Conservation (phyloP, 2,329 filamentous ascomycete genomes). For the Verticillium alfalfae region DNA sequence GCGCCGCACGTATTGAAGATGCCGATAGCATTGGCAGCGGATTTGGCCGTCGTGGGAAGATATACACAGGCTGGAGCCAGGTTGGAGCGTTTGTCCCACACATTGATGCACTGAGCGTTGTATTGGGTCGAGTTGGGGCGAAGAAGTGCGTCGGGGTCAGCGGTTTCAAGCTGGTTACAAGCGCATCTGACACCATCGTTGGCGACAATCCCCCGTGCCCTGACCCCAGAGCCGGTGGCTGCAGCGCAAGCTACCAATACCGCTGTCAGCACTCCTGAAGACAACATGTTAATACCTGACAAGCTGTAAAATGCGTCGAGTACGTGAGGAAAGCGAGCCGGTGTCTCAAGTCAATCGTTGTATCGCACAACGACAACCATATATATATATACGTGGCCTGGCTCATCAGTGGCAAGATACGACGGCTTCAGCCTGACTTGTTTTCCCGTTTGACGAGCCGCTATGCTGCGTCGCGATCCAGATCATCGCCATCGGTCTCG, state of each 20-base stretch:
- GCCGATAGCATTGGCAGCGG: slow-evolving; percentile 1
- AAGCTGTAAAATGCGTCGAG: background rate
- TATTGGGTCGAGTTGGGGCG: slow-evolving; percentile 4
- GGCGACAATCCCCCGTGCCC: background rate
- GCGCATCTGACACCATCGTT: slow-evolving; percentile 1
- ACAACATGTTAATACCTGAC: background rate
- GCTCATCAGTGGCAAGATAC: background rate
- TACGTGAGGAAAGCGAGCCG: background rate
- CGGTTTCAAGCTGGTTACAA: slow-evolving; percentile 2
- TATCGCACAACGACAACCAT: background rate
- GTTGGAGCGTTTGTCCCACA: slow-evolving; percentile 5
- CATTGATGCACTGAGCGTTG: slow-evolving; percentile 4
- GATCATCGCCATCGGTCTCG: background rate
- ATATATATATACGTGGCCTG: background rate
- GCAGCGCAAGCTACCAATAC: background rate
- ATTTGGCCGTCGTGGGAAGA: slow-evolving; percentile 1
- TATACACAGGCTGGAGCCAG: background rate
- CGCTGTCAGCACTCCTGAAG: background rate
- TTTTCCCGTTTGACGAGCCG: background rate
- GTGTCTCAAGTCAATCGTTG: background rate
- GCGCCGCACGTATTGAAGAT: slow-evolving; percentile 8
- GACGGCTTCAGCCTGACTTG: background rate
- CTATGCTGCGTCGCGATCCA: background rate
- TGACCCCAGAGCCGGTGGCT: background rate
- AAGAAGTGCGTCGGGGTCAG: background rate